Evolutionary conservation across 2,329 filamentous ascomycete species (phyloP), one percentile per base, ranked within the genome.

Genomic region (Hymenoscyphus scutula): DNA sequence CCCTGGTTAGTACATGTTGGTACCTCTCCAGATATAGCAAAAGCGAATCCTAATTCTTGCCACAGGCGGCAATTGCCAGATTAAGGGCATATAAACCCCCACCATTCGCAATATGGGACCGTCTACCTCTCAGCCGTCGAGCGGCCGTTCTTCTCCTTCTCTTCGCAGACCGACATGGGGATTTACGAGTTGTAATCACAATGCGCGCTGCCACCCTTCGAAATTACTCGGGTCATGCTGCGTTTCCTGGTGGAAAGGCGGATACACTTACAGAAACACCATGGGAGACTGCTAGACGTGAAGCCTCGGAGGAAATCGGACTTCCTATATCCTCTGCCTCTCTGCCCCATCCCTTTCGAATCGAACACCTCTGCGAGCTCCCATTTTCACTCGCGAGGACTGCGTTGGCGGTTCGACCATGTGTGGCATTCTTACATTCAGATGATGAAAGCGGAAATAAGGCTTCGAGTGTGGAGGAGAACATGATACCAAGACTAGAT

Each of bases 241-340:
- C 92, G 37, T 86, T 97, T 60, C 92, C 92, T 0, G 92, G 92
- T 59, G 93, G 91, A 68, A 90, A 86, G 77, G 88, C 82, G 54
- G 86, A 89, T 68, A 78, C 75, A 2, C 66, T 78, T 2, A 76
- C 80, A 30, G 85, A 89, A 70, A 84, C 83, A n/a, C 82, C 85
- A 10, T 88, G 84, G 85, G 84, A 93, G 72, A 96, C 93, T 58
- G 92, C 94, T 8, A 86, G 94, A 25, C 86, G 94, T 67, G 94
- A 98, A 80, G 93, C 94, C 0, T 90, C 84, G 75, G 94, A 98
- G 75, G 94, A 98, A 75, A 97, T 98, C 67, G 94, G 94, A 1
- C 85, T 98, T 2, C 91, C 94, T 1, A 81, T 88, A 71, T 82
- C 87, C 69, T 86, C 92, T 72, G 71, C 74, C 62, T 84, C 84